These are phyloP conservation scores for Malus hybrid DNA, from an alignment of 331 rosid species.

Conservation along the genomic window DNA sequence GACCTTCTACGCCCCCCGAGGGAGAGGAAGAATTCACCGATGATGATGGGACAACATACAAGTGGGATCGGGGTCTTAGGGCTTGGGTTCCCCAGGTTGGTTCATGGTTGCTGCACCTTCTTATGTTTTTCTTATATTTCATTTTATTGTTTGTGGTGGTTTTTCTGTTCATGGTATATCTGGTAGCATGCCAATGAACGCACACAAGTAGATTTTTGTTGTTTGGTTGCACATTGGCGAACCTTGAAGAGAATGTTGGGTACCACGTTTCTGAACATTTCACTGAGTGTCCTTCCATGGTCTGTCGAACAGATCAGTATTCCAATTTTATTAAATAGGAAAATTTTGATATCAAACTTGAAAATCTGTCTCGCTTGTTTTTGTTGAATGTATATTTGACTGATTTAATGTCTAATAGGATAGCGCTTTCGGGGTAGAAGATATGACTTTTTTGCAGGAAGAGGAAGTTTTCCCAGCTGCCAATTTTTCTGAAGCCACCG, in stretches of 20 bases:
- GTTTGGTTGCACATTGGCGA: background rate
- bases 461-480: constrained; percentile 67
- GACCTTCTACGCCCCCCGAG: constrained; percentile 89
- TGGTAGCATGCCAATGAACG: background rate
- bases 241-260: background rate
- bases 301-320: too few species aligned
- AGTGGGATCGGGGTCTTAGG: constrained; percentile 71
- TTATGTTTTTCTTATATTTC: background rate
- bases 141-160: background rate
- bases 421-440: constrained; percentile 39
- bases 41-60: constrained; percentile 89
- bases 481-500: constrained; percentile 34
- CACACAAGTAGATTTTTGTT: background rate
- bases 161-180: background rate
- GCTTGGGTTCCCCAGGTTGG: constrained; percentile 94
- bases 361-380: background rate
- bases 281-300: too few species aligned
- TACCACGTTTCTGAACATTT: too few species aligned
- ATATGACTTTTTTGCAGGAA: constrained; percentile 81
- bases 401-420: constrained; percentile 45
- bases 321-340: background rate
- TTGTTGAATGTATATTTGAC: constrained; percentile 8
- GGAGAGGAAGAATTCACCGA: constrained; percentile 95
- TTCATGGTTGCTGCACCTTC: constrained; percentile 6
- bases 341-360: background rate